Base-by-base conservation (phyloP, 225 moss, liverwort and hornwort genomes). In the Anthoceros angustus region DNA sequence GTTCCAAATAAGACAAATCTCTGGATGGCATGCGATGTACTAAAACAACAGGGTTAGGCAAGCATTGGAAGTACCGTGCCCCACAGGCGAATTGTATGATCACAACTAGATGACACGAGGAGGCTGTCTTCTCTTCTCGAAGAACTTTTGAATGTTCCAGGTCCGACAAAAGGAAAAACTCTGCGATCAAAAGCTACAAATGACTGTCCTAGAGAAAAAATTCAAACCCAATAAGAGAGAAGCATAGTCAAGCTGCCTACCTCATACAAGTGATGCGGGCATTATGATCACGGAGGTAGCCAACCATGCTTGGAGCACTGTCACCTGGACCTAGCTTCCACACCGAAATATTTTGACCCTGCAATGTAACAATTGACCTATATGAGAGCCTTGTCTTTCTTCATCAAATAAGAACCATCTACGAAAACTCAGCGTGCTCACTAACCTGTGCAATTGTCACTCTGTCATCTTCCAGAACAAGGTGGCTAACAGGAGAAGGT, bases 21-120 rank as follows among this genome's bases (percentile, higher is more conserved):
- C 32, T 32, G 32, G 32, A 1, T 32, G 32, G 32, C 32, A 32
- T 32, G 32, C 32, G 4, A 32, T 1, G 32, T 32, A 32, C 4
- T 32, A 32, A 32, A 32, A 32, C 32, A 1, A 32, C 32, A 1
- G 32, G 32, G 32, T 32, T 32, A 4, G 32, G 32, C 32, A 32
- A 1, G 12, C 42, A 42, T 5, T 11, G 41, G 46, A n/a, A 25
- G 9, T 76, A 82, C 84, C 81, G 78, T 85, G 42, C 84, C 85
- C 87, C 87, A 87, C 23, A 87, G 62, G 69, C 82, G 76, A 66
- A 87, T 85, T 26, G 87, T 87, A 66, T 87, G 87, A 65, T 87
- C 85, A 63, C 77, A 77, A 74, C 87, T 87, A 39, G 87, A 87
- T 68, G 87, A 84, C 40, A 85, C 82, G 62, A 87, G 75, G 68